Percentiles rank a stretch among this genome's conserved stretches.
phyloP scores from a whole-genome alignment of 2,329 filamentous ascomycete species.

The Colletotrichum cuscutae region DNA sequence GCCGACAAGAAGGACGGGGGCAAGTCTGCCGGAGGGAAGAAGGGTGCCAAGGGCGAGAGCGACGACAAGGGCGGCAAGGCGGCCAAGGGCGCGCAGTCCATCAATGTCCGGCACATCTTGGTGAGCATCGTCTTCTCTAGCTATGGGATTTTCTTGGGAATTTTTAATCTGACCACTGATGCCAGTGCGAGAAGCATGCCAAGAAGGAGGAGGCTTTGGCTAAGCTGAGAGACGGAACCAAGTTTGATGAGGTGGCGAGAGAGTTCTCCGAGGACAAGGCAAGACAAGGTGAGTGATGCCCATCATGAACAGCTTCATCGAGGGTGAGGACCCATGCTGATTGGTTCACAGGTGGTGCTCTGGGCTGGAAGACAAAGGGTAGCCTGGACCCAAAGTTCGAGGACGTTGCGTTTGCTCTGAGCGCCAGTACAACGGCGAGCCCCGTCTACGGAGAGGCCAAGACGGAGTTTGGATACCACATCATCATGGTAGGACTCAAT shows the following conservation, averaged over 20 bases:
- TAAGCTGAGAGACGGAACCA: constrained; percentile 73
- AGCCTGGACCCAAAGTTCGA: constrained; percentile 76
- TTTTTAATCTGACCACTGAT: not conserved
- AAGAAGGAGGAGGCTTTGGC: constrained; percentile 81
- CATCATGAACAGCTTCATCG: not conserved
- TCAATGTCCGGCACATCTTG: constrained; percentile 81
- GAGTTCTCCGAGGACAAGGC: constrained; percentile 84
- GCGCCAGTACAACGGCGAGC: constrained; percentile 70
- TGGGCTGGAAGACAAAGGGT: constrained; percentile 80
- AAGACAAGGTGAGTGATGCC: constrained; percentile 60
- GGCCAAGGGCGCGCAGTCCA: constrained; percentile 70
- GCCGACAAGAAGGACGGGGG: constrained; percentile 47
- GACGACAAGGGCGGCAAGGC: constrained; percentile 50
- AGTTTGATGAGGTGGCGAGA: constrained; percentile 80
- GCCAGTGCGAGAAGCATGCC: constrained; percentile 77
- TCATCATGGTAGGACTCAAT: constrained; percentile 73
- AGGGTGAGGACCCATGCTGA: constrained; percentile 1
- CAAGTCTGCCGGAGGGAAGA: constrained; percentile 46
- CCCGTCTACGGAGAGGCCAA: constrained; percentile 78
- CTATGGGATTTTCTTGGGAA: not conserved
- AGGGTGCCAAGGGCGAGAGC: constrained; percentile 44
- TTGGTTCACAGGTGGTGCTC: constrained; percentile 66
- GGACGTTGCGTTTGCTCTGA: constrained; percentile 75
- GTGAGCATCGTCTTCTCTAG: constrained; percentile 43
- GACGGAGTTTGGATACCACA: constrained; percentile 81